Conservation (phyloP, 805 yeast species). For the Saccharomycopsis sp. region DNA sequence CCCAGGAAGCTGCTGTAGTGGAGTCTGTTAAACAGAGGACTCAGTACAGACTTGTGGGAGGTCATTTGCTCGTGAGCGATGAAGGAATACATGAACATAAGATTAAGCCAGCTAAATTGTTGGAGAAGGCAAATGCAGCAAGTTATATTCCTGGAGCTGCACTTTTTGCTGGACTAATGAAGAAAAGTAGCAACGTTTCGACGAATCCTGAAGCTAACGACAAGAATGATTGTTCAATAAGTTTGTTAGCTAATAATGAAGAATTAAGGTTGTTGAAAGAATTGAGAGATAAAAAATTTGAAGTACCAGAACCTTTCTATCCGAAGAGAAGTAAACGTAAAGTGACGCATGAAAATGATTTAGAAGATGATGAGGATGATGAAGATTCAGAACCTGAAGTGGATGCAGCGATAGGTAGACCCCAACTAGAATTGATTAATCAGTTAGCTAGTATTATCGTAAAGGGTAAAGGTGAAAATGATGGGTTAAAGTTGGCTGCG, state of each 20-base stretch:
- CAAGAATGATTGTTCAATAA: constrained; percentile 7
- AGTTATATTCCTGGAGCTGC: constrained; percentile 18
- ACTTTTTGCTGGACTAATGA: constrained; percentile 13
- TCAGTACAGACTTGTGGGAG: too few species aligned
- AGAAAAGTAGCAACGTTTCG: constrained; percentile 3
- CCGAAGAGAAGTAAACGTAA: neutral
- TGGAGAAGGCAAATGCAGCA: constrained; percentile 5
- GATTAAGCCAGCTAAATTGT: constrained; percentile 14
- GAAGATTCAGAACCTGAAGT: constrained; percentile 33
- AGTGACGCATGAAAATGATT: neutral
- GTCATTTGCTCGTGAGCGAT: constrained; percentile 8
- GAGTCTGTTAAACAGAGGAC: constrained; percentile 4
- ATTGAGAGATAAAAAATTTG: constrained; percentile 8
- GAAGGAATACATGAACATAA: constrained; percentile 15
- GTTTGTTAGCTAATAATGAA: constrained; percentile 10
- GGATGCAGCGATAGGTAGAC: constrained; percentile 41
- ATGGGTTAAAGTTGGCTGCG: constrained; percentile 29
- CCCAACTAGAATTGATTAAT: constrained; percentile 42
- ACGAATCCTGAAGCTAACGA: neutral
- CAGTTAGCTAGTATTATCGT: constrained; percentile 42
- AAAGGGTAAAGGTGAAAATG: constrained; percentile 22
- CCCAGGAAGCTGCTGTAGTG: neutral
- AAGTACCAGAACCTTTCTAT: neutral
- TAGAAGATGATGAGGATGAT: constrained; percentile 25
- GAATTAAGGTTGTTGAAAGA: constrained; percentile 14